Base-by-base conservation (phyloP, 2,329 filamentous ascomycete genomes). In the Colletotrichum orbiculare region DNA sequence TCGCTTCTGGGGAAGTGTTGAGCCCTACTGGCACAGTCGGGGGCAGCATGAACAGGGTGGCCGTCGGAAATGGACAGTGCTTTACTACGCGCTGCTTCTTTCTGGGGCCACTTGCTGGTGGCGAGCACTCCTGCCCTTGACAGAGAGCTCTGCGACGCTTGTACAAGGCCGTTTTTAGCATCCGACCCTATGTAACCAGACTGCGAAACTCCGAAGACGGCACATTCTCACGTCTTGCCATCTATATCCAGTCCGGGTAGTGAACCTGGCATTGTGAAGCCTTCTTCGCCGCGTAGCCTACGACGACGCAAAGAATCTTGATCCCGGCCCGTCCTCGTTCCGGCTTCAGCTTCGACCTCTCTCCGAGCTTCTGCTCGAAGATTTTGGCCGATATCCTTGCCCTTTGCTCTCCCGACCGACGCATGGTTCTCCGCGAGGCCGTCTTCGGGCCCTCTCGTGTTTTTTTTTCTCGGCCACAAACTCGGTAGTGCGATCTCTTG, bases 401-500 rank as follows among this genome's bases (percentile, higher is more conserved):
- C 83, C 71, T 84, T 87, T 6, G 79, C 77, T 54, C 85, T 83
- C 48, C 83, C 79, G n/a, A 84, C 76, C 8, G 85, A 85, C 5
- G 77, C 75, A n/a, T 75, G 75, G 43, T 75, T 77, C 42, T 83
- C 83, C 6, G 81, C 77, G 37, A 84, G 76, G 4, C 78, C 77
- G 25, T 90, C 88, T 17, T 90, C 89, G 1, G 90, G 90, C 5
- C 91, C 92, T 34, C 92, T 82, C 0, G 92, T 94, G 71, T 94
- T 96, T 80, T 89, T 91, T 81, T 94, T 95, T 50, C 92, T 82
- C 1, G 93, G 93, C 93, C 93, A 96, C 64, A 96, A 75, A 70
- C 88, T 93, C 0, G 93, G 93, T 8, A 96, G 82, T 1, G 91
- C 91, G 69, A 96, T 95, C 74, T 96, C 92, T 75, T 96, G 93